These are phyloP conservation scores for Nymphaea thermarum DNA, from an alignment of 164 flowering plant genomes.

Conservation along the genomic window DNA sequence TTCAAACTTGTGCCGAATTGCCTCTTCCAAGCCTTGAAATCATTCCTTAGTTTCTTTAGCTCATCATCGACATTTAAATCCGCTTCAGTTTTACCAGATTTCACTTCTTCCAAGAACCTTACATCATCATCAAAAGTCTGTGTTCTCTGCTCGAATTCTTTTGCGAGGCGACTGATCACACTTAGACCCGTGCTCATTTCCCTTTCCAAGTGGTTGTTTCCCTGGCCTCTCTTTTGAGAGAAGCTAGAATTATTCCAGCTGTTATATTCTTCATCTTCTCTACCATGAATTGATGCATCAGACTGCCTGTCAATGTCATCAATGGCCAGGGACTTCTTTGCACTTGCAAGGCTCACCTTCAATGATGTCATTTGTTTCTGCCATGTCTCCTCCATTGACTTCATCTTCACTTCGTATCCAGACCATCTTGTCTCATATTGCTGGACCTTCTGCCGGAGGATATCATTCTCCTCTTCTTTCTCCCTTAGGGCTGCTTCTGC, in stretches of 20 bases:
- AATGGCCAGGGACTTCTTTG: constrained; percentile 73
- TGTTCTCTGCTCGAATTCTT: constrained; percentile 84
- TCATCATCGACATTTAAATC: constrained; percentile 75
- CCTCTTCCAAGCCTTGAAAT: constrained; percentile 95
- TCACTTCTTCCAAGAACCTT: constrained; percentile 91
- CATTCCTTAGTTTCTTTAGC: constrained; percentile 65
- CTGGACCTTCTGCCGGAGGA: constrained; percentile 79
- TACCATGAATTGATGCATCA: constrained; percentile 55
- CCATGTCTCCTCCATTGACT: constrained; percentile 98
- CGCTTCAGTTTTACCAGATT: constrained; percentile 87
- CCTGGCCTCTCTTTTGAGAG: constrained; percentile 19
- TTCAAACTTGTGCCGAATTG: constrained; percentile 65
- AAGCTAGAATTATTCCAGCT: constrained; percentile 43
- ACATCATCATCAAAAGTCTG: constrained; percentile 93
- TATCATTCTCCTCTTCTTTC: constrained; percentile 90
- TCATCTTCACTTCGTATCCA: constrained; percentile 89
- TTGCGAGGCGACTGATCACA: constrained; percentile 71
- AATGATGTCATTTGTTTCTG: constrained; percentile 94
- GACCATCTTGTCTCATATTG: constrained; percentile 95
- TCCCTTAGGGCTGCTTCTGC: constrained; percentile 84
- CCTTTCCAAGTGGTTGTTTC: constrained; percentile 25
- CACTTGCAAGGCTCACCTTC: constrained; percentile 85
- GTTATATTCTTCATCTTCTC: constrained; percentile 30
- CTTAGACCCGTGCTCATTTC: constrained; percentile 69
- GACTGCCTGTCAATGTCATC: constrained; percentile 69